Base-by-base conservation (phyloP, 768 basidiomycete species). In the Lanmaoa rubissima region DNA sequence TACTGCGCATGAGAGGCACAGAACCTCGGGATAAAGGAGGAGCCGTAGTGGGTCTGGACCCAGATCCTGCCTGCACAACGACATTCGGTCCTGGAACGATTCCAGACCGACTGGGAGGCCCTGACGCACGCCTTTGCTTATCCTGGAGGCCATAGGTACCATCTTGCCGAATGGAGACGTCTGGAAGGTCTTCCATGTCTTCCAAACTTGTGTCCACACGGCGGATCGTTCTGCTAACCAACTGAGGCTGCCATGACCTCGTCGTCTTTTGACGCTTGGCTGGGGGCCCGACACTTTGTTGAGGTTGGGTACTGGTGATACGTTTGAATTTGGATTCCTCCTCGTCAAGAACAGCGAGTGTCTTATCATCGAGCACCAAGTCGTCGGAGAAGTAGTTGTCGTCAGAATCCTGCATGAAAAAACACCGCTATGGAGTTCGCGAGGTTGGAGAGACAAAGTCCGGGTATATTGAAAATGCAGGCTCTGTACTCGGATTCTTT, bases 331-430 rank as follows among this genome's bases (percentile, higher is more conserved):
- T 73, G 52, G 65, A 69, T 63, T 90, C 88, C 53, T 79, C 79
- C 53, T 78, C 74, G 61, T 88, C 86, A 19, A 90, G 77, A 31
- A 78, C 72, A 11, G 87, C 86, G 48, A 88, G 69, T 0, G 82
- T 77, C 57, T 80, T 74, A 50, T 82, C 85, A 65, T 90, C 86
- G 41, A 90, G 71, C 42, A 82, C 75, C 58, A 87, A 74, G 53
- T 85, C 85, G 67, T 87, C 86, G 61, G 77, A 75, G 68, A 79
- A 77, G 67, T 85, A 85, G 65, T 85, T 80, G 69, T 88, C 88
- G 70, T 89, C 89, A 32, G 80, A 83, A 72, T 81, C 81, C 62
- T 80, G 74, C 85, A 87, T 88, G 55, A 24, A 54, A 58, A 58
- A 28, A 48, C 31, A 24, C 50, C 32, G n/a, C 35, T n/a, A n/a